Percentiles rank a stretch among this genome's conserved stretches.
Conservation (phyloP, 352 stramenopile species). For the Phytophthora pluvialis region DNA sequence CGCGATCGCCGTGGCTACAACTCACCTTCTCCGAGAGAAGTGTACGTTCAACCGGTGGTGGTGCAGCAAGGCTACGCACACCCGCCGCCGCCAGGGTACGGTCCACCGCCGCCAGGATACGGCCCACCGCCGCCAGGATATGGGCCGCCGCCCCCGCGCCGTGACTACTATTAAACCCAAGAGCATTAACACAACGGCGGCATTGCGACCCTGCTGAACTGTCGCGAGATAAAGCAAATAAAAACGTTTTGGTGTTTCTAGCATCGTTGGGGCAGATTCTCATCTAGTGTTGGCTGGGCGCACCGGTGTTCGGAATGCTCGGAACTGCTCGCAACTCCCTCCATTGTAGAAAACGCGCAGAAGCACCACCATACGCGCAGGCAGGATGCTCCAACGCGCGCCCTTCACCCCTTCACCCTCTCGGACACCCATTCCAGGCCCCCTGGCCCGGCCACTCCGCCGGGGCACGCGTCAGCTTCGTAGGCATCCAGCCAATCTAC, state of each 20-base stretch:
- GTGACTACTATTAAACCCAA: slow-evolving; percentile 28
- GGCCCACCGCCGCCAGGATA: slow-evolving; percentile 15
- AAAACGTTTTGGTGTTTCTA: slow-evolving; percentile 5
- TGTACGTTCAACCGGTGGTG: slow-evolving; percentile 37
- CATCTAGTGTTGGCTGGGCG: too few relatives aligned
- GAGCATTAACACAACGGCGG: background rate
- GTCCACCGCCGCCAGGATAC: slow-evolving; percentile 25
- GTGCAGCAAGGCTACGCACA: slow-evolving; percentile 31
- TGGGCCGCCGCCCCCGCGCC: slow-evolving; percentile 12
- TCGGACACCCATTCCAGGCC: too few relatives aligned
- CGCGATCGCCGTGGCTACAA: slow-evolving; percentile 21
- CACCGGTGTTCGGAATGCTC: too few relatives aligned
- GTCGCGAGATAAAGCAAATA: background rate
- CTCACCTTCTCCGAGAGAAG: slow-evolving; percentile 21
- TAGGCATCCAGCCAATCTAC: too few relatives aligned
- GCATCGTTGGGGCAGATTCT: background rate
- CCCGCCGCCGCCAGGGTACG: slow-evolving; percentile 24
- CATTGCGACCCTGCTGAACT: background rate
- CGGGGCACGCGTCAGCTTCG: too few relatives aligned
- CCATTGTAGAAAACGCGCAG: too few relatives aligned
- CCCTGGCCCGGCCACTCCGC: too few relatives aligned
- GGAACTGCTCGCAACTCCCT: too few relatives aligned
- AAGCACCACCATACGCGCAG: too few relatives aligned
- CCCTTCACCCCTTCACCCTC: too few relatives aligned
- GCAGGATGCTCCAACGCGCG: too few relatives aligned